Percentiles rank a stretch among this genome's conserved stretches.
These are phyloP conservation scores for Kuraishia hungarica DNA, from an alignment of 805 yeast species.

Conservation along the genomic window DNA sequence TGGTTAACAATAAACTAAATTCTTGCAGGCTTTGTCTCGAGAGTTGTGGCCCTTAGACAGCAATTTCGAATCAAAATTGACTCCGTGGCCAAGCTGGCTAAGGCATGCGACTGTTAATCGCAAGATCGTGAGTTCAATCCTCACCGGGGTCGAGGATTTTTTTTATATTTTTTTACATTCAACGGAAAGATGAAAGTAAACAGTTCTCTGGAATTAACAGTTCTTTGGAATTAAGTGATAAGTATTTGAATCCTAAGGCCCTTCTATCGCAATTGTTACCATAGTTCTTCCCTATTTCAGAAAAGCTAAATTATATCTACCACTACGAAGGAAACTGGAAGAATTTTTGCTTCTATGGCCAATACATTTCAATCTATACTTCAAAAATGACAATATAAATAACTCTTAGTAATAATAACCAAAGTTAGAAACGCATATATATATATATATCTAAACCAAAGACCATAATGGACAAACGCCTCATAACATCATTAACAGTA, in stretches of 20 bases:
- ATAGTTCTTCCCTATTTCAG: not conserved
- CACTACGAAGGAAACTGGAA: too few relatives aligned
- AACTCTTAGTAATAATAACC: not conserved
- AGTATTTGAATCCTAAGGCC: too few relatives aligned
- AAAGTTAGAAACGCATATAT: not conserved
- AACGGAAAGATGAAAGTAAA: too few relatives aligned
- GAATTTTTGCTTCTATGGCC: not conserved
- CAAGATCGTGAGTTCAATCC: slow-evolving; percentile 57
- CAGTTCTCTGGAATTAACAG: too few relatives aligned
- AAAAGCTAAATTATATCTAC: too few relatives aligned
- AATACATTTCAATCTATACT: not conserved
- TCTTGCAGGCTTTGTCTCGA: not conserved
- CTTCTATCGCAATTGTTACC: not conserved
- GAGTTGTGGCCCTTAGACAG: not conserved
- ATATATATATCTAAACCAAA: not conserved
- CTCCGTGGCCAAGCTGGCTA: slow-evolving; percentile 52
- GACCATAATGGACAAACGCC: not conserved
- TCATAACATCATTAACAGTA: not conserved
- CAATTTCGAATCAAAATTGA: slow-evolving; percentile 12
- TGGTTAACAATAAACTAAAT: too few relatives aligned
- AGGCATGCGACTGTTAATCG: slow-evolving; percentile 61
- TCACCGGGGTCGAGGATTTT: slow-evolving; percentile 39
- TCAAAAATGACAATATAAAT: too few relatives aligned
- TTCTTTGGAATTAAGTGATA: too few relatives aligned
- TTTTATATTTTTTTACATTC: too few relatives aligned